Conservation (phyloP, 2,329 filamentous ascomycete species). For the Elsinoe ampelina region DNA sequence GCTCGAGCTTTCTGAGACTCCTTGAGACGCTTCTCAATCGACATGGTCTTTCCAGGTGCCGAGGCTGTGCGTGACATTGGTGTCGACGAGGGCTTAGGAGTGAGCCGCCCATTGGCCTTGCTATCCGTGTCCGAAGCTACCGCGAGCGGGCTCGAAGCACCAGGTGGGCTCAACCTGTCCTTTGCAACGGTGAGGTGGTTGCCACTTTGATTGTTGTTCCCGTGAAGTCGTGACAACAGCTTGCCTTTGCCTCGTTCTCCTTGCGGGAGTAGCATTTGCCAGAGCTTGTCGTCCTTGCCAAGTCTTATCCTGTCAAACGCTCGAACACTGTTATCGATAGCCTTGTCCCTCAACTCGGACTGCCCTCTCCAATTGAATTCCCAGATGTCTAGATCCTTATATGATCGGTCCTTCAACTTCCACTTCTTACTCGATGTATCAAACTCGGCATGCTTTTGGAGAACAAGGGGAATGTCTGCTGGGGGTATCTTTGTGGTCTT, state of each 20-base stretch:
- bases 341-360: slow-evolving; percentile 47
- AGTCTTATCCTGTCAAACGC: slow-evolving; percentile 55
- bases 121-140: slow-evolving; percentile 15
- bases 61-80: slow-evolving; percentile 20
- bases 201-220: slow-evolving; percentile 22
- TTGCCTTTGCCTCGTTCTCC: slow-evolving; percentile 55
- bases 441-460: slow-evolving; percentile 43
- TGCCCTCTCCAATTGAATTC: slow-evolving; percentile 47
- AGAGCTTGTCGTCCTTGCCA: slow-evolving; percentile 50
- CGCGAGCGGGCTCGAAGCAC: slow-evolving; percentile 24
- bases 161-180: slow-evolving; percentile 19
- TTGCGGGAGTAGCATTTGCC: slow-evolving; percentile 52
- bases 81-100: slow-evolving; percentile 23
- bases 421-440: slow-evolving; percentile 38
- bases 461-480: slow-evolving; percentile 39
- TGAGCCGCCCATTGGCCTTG: slow-evolving; percentile 13
- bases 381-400: slow-evolving; percentile 54
- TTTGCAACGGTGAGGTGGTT: slow-evolving; percentile 20
- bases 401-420: slow-evolving; percentile 48
- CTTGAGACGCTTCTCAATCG: slow-evolving; percentile 37
- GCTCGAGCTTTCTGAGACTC: slow-evolving; percentile 36
- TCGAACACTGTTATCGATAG: slow-evolving; percentile 53
- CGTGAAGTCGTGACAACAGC: slow-evolving; percentile 49
- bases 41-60: slow-evolving; percentile 18
- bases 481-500: slow-evolving; percentile 39